Evolutionary conservation across 106 monocot species (phyloP).

Genomic region (Phalaenopsis equestris): DNA sequence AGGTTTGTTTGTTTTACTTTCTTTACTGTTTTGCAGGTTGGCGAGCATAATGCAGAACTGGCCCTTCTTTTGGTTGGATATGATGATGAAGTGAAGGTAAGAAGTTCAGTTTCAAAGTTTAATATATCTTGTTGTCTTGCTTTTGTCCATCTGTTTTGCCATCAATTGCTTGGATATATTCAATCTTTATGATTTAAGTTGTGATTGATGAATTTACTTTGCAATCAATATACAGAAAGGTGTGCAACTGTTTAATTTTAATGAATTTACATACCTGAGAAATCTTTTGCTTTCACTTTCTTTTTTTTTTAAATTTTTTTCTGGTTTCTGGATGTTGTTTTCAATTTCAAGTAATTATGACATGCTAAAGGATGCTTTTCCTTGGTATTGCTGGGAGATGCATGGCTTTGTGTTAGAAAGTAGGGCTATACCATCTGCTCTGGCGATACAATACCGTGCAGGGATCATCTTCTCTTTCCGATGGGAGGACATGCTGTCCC

Average conservation of each 20-base stretch:
- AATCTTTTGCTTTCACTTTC: background rate
- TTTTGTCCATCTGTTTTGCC: background rate
- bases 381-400: background rate
- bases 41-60: slow-evolving; percentile 65
- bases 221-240: background rate
- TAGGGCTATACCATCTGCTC: background rate
- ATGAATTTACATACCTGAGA: background rate
- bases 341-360: background rate
- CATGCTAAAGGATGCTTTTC: background rate
- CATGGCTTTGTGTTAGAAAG: background rate
- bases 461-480: background rate
- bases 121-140: background rate
- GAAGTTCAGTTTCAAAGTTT: background rate
- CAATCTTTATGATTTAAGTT: background rate
- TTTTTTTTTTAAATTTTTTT: background rate
- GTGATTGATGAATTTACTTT: background rate
- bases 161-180: background rate
- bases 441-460: background rate
- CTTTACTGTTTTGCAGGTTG: slow-evolving; percentile 45
- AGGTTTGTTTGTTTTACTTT: slow-evolving; percentile 2
- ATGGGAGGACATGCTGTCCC: background rate
- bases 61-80: slow-evolving; percentile 74
- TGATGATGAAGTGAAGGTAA: slow-evolving; percentile 77
- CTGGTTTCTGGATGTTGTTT: background rate
- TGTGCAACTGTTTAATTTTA: background rate